phyloP scores from a whole-genome alignment of 2,329 filamentous ascomycete genomes.

The Grosmannia serpens region DNA sequence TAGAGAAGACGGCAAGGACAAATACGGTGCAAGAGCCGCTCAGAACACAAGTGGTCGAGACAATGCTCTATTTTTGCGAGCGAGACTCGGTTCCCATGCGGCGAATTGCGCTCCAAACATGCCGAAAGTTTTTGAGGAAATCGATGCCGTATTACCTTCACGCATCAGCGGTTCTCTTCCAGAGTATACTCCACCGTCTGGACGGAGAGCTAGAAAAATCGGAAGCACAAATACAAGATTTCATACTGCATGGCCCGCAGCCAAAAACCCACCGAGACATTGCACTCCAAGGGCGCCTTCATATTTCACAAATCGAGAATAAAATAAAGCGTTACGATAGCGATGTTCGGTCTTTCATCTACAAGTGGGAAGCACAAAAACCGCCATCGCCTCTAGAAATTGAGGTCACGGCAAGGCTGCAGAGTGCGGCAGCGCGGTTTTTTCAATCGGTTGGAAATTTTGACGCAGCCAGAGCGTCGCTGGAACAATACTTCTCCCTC shows the following conservation, averaged over 20 bases:
- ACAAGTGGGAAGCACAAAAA: not conserved
- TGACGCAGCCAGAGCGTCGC: not conserved
- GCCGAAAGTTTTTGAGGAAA: not conserved
- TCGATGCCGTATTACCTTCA: constrained; percentile 5
- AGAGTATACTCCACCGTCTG: not conserved
- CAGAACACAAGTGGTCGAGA: not conserved
- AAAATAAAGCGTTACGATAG: constrained; percentile 4
- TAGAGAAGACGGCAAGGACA: not conserved
- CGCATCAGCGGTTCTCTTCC: constrained; percentile 2
- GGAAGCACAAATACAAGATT: not conserved
- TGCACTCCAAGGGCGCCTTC: constrained; percentile 2
- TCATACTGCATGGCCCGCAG: not conserved
- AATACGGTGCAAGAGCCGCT: not conserved
- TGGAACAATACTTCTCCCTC: constrained; percentile 1
- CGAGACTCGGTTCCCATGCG: not conserved
- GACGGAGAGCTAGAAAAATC: not conserved
- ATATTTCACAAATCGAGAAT: constrained; percentile 5
- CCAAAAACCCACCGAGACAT: not conserved
- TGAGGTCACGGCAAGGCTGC: not conserved
- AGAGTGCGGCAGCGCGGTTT: constrained; percentile 1
- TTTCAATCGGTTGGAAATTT: constrained; percentile 5
- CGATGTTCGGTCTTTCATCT: constrained; percentile 1
- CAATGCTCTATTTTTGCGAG: constrained; percentile 1
- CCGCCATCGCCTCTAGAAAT: not conserved
- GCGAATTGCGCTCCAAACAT: not conserved